Percentiles rank a stretch among this genome's conserved stretches.
Evolutionary conservation across 257 asterid genomes (phyloP).

Genomic region (Leptodermis oblonga): DNA sequence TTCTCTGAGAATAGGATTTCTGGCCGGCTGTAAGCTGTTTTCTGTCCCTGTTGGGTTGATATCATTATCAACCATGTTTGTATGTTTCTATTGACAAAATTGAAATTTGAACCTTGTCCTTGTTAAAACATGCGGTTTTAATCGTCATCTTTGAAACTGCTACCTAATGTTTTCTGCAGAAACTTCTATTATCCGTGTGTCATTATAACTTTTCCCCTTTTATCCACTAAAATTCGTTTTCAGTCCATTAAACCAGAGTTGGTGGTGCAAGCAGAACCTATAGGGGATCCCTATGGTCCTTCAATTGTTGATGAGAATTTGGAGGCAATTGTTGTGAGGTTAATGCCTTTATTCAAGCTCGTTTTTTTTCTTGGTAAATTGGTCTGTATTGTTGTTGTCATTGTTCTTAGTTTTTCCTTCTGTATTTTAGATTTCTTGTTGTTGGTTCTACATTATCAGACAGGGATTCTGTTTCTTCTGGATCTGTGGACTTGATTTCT

Average conservation of each 20-base stretch:
- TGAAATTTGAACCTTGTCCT: background rate
- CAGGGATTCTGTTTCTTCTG: background rate
- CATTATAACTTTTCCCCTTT: constrained; percentile 18
- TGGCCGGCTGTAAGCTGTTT: background rate
- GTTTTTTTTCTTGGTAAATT: background rate
- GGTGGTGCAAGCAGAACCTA: constrained; percentile 68
- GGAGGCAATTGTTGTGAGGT: constrained; percentile 96
- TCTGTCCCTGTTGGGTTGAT: background rate
- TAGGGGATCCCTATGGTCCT: constrained; percentile 87
- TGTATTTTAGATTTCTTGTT: too few species aligned
- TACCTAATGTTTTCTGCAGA: constrained; percentile 3
- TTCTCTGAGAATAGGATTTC: background rate
- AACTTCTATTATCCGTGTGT: background rate
- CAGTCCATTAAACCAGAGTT: constrained; percentile 78
- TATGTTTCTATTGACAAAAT: background rate
- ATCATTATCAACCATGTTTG: background rate
- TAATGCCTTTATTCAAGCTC: constrained; percentile 4
- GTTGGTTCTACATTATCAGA: background rate
- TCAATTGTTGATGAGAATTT: constrained; percentile 67
- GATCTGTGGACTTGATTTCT: background rate
- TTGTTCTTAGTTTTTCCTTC: too few species aligned
- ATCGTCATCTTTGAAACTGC: background rate
- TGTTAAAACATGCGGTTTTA: background rate
- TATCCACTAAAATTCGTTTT: constrained; percentile 10
- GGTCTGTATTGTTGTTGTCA: background rate